Percentiles rank a stretch among this genome's conserved stretches.
These are phyloP conservation scores for Silene conica DNA, from an alignment of 148 eudicot genomes.

Conservation along the genomic window DNA sequence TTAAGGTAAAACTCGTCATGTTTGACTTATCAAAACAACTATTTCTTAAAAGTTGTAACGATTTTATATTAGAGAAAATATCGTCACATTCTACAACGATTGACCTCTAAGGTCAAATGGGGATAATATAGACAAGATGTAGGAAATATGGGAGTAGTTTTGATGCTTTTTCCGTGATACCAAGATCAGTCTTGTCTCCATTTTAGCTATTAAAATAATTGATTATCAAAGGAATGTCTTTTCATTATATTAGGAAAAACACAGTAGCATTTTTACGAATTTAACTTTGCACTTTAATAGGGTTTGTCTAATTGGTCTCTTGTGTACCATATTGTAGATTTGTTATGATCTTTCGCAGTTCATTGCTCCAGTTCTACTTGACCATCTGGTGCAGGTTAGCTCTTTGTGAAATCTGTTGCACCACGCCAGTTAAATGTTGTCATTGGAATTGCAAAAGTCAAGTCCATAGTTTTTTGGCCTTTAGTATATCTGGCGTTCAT, in stretches of 20 bases:
- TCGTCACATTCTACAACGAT: too few species aligned
- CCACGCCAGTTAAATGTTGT: too few species aligned
- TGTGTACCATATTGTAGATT: constrained; percentile 35
- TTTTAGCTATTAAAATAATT: background rate
- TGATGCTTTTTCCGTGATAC: background rate
- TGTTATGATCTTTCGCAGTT: constrained; percentile 61
- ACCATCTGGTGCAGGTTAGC: constrained; percentile 44
- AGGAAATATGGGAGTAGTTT: background rate
- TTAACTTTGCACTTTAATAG: background rate
- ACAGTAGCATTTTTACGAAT: background rate
- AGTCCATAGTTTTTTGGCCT: background rate
- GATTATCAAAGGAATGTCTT: background rate
- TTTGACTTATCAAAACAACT: too few species aligned
- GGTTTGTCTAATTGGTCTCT: background rate
- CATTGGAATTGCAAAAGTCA: background rate
- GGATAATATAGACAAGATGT: too few species aligned
- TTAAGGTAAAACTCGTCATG: too few species aligned
- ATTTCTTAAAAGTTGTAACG: too few species aligned
- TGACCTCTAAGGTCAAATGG: too few species aligned
- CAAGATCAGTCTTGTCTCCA: background rate
- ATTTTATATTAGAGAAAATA: too few species aligned
- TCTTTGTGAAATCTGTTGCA: background rate
- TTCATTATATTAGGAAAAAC: background rate
- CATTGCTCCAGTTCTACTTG: constrained; percentile 48
- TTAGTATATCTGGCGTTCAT: background rate